Evolutionary conservation across 2,329 filamentous ascomycete genomes (phyloP), one percentile per base, ranked within the genome.

Genomic region (Ceratocystiopsis minuta): DNA sequence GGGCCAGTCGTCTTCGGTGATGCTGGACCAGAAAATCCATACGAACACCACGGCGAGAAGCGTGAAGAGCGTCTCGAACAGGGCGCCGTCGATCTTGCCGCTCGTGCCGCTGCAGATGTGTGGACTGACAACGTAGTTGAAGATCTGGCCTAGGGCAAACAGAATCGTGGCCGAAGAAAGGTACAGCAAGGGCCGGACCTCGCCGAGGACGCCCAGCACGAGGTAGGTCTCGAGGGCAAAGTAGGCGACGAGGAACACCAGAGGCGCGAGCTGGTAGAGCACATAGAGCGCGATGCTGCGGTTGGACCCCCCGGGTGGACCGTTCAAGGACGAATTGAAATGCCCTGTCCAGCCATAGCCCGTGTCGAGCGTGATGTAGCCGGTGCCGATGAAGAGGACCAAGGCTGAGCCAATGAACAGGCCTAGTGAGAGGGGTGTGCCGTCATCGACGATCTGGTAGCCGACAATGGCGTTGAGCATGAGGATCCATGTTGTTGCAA

Each of bases 1-100:
- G 16, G 87, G 85, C 90, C 90, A 98, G 64, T 95, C 88, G 54
- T 98, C 90, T 62, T 98, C 90, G 15, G 90, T 98, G 53, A 98
- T 98, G 63, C 86, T 95, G 38, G 86, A 93, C 90, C 90, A 98
- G 67, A 98, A 98, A 44, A 83, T 60, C 87, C 90, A 98, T 49
- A 95, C 64, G 61, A 75, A 75, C 16, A 84, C 68, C 5, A 98
- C 85, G 0, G 87, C 70, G 13, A 88, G 63, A 1, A 95, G 67
- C 0, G 87, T 96, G 63, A 98, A 96, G 7, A 96, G 65, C 0
- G 87, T 93, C 59, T 95, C 75, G 59, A 98, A 98, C 1, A 98
- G 62, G 6, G 88, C 76, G 39, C 90, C 90, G 55, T 98, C 88
- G 55, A 98, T 92, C 58, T 82, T 86, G 50, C 86, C 85, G 36